Conservation (phyloP, 495 filamentous ascomycete species). For the Penicillium macrosclerotiorum region DNA sequence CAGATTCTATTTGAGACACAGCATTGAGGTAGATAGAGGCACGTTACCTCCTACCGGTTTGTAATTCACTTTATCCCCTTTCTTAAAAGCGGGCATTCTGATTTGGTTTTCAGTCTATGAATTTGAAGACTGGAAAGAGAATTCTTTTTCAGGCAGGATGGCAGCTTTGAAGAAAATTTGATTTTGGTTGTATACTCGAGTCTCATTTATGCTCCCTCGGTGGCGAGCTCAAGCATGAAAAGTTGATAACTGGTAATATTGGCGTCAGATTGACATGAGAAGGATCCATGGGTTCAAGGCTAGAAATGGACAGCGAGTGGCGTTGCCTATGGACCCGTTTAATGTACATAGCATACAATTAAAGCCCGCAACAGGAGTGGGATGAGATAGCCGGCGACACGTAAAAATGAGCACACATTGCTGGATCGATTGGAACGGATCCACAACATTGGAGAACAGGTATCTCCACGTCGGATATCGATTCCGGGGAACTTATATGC, state of each 20-base stretch:
- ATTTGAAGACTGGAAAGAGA: too few relatives aligned
- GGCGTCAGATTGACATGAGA: constrained; percentile 1
- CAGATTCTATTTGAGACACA: neutral
- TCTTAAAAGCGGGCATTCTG: constrained; percentile 24
- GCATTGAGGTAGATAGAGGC: neutral
- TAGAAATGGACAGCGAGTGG: too few relatives aligned
- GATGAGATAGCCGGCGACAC: neutral
- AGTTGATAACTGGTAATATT: neutral
- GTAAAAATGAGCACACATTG: constrained; percentile 10
- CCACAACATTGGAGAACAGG: constrained; percentile 3
- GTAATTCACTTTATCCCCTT: constrained; percentile 32
- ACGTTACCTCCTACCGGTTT: constrained; percentile 36
- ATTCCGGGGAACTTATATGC: constrained; percentile 11
- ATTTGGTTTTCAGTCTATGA: neutral
- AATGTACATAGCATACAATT: neutral
- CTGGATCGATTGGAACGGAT: constrained; percentile 5
- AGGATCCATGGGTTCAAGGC: too few relatives aligned
- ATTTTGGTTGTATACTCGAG: too few relatives aligned
- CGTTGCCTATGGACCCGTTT: neutral
- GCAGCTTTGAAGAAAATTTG: too few relatives aligned
- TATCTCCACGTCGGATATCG: constrained; percentile 6
- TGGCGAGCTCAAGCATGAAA: neutral
- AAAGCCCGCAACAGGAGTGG: neutral
- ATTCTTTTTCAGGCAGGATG: too few relatives aligned
- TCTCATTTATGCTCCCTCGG: neutral